These are phyloP conservation scores for Suhomyces taliae DNA, from an alignment of 1,139 yeast species.

Conservation along the genomic window DNA sequence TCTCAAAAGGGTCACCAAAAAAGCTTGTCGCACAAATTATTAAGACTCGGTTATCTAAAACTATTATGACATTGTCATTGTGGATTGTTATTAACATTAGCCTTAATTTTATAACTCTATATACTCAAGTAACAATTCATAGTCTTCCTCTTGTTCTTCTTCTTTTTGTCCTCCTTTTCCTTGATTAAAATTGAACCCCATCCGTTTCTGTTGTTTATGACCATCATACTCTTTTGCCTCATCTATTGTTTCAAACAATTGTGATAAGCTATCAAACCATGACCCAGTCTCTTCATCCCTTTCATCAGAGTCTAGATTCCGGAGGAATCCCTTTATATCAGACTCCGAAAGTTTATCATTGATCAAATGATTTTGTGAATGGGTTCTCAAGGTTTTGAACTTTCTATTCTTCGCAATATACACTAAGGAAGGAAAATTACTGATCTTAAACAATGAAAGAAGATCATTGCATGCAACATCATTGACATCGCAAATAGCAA, in stretches of 20 bases:
- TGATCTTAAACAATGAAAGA: conserved; percentile 26
- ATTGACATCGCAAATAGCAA: conserved; percentile 31
- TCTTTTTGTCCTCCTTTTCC: conserved; percentile 6
- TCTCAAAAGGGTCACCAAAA: too few species aligned
- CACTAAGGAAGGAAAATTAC: conserved; percentile 37
- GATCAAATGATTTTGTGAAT: conserved; percentile 24
- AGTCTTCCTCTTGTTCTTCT: conserved; percentile 17
- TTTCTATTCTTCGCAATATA: conserved; percentile 22
- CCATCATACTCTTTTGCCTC: conserved; percentile 10
- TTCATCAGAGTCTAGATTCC: conserved; percentile 14
- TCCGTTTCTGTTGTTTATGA: conserved; percentile 15
- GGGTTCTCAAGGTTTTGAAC: conserved; percentile 30
- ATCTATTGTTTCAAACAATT: conserved; percentile 14
- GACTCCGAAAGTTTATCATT: conserved; percentile 22
- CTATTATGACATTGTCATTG: background rate
- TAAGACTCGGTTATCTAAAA: too few species aligned
- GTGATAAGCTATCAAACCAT: conserved; percentile 20
- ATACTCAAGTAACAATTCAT: conserved; percentile 20
- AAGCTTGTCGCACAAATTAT: too few species aligned
- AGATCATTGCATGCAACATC: conserved; percentile 20
- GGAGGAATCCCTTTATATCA: conserved; percentile 23
- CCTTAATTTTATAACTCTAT: conserved; percentile 17
- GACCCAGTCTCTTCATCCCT: conserved; percentile 13
- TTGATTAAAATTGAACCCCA: conserved; percentile 24
- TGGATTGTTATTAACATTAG: background rate